phyloP scores from a whole-genome alignment of 495 filamentous ascomycete species.

The Aspergillus indologenus region DNA sequence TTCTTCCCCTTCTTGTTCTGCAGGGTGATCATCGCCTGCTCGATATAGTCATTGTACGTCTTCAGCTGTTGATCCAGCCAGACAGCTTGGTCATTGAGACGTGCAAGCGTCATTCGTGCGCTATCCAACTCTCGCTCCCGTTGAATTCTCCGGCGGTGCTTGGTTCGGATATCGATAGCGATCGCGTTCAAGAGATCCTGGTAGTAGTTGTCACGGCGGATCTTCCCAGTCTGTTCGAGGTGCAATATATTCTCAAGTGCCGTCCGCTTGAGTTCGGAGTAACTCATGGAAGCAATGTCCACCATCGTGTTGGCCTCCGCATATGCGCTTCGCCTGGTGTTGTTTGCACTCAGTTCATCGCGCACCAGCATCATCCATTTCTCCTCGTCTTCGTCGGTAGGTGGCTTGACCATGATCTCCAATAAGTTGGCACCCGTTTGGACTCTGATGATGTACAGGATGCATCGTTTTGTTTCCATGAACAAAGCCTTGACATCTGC shows the following conservation, averaged over 20 bases:
- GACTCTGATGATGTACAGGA: conserved; percentile 96
- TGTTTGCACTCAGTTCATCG: conserved; percentile 74
- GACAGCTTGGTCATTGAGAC: conserved; percentile 85
- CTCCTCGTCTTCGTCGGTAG: conserved; percentile 80
- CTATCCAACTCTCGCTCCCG: conserved; percentile 86
- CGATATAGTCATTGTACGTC: conserved; percentile 98
- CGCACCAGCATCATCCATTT: conserved; percentile 78
- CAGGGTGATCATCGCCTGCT: conserved; percentile 97
- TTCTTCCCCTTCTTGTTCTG: conserved; percentile 98
- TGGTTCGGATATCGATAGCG: conserved; percentile 92
- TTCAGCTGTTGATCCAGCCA: conserved; percentile 94
- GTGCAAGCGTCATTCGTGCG: conserved; percentile 75
- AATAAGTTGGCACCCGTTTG: conserved; percentile 89
- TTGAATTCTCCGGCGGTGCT: conserved; percentile 88
- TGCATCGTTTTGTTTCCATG: conserved; percentile 96
- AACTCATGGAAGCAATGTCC: conserved; percentile 86
- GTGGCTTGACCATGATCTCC: conserved; percentile 91
- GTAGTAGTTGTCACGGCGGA: conserved; percentile 89
- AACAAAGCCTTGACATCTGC: conserved; percentile 87
- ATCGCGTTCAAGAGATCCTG: conserved; percentile 97
- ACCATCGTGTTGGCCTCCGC: conserved; percentile 82
- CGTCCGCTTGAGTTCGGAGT: conserved; percentile 86
- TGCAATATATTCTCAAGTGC: conserved; percentile 91
- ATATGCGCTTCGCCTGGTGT: conserved; percentile 75
- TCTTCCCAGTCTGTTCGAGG: conserved; percentile 78